Evolutionary conservation across 83 land plant species (phyloP).

Genomic region (Diphasiastrum complanatum): DNA sequence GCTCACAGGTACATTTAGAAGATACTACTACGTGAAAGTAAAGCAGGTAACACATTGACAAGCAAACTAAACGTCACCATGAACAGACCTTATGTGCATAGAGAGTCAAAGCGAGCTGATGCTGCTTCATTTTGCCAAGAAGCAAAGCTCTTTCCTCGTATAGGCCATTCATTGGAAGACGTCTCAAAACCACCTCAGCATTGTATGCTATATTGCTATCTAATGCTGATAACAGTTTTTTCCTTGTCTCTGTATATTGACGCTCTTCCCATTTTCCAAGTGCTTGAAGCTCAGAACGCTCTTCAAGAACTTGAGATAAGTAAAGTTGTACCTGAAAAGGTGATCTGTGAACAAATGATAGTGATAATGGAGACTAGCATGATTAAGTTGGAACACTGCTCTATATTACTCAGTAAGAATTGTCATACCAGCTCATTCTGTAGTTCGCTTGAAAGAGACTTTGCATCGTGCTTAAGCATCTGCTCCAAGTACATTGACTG

Average conservation of each 20-base stretch:
- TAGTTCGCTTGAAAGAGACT: conserved; percentile 47
- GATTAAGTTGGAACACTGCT: background rate
- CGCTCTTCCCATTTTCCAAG: conserved; percentile 79
- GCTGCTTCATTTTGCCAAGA: conserved; percentile 81
- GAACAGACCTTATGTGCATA: conserved; percentile 88
- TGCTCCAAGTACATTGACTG: conserved; percentile 79
- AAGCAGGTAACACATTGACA: background rate
- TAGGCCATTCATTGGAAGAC: conserved; percentile 78
- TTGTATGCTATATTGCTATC: conserved; percentile 60
- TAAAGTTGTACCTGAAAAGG: conserved; percentile 81
- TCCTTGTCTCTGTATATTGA: conserved; percentile 53
- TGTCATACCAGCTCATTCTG: conserved; percentile 93
- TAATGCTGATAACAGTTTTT: conserved; percentile 71
- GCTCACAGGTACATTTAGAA: no score
- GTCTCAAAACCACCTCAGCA: conserved; percentile 56
- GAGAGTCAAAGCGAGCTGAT: conserved; percentile 83
- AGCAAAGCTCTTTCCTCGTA: conserved; percentile 89
- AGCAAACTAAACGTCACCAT: background rate
- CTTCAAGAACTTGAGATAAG: conserved; percentile 77
- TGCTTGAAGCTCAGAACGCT: conserved; percentile 42
- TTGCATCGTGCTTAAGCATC: conserved; percentile 63
- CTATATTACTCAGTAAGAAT: no score
- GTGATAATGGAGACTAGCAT: background rate
- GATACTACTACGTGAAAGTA: background rate
- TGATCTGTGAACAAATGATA: background rate